Evolutionary conservation across 2,329 filamentous ascomycete species (phyloP).

Genomic region (Microdochium paspali): DNA sequence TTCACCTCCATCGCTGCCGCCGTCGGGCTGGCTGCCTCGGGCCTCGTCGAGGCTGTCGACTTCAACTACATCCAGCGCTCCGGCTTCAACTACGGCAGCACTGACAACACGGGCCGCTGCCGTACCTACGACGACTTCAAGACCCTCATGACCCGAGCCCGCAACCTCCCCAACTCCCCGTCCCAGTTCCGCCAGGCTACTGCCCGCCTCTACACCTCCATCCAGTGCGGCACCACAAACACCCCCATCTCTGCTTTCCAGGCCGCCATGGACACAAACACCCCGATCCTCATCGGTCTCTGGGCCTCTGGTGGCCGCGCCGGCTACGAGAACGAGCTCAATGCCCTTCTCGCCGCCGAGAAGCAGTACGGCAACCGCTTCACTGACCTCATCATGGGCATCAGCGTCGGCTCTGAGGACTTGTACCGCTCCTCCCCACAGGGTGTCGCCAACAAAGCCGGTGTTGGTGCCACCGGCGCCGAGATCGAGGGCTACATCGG

Average conservation of each 20-base stretch:
- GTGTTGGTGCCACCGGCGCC: conserved; percentile 12
- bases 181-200: conserved; percentile 28
- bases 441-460: conserved; percentile 14
- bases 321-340: conserved; percentile 15
- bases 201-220: conserved; percentile 30
- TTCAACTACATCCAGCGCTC: neutral
- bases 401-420: conserved; percentile 20
- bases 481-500: conserved; percentile 18
- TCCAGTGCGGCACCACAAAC: conserved; percentile 18
- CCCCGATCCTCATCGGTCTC: conserved; percentile 14
- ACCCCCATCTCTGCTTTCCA: conserved; percentile 18
- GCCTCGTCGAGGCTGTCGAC: neutral
- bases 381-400: conserved; percentile 15
- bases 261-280: conserved; percentile 19
- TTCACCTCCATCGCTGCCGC: neutral
- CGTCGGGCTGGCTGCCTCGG: neutral
- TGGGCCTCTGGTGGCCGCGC: conserved; percentile 17
- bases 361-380: conserved; percentile 11
- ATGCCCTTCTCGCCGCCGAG: conserved; percentile 12
- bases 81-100: conserved; percentile 37
- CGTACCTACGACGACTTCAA: conserved; percentile 31
- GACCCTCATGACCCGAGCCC: conserved; percentile 32
- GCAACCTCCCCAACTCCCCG: conserved; percentile 24
- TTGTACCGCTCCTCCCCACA: conserved; percentile 16
- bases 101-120: conserved; percentile 25